Conservation (phyloP, 1,139 yeast genomes). For the Zygotorulaspora mrakii region DNA sequence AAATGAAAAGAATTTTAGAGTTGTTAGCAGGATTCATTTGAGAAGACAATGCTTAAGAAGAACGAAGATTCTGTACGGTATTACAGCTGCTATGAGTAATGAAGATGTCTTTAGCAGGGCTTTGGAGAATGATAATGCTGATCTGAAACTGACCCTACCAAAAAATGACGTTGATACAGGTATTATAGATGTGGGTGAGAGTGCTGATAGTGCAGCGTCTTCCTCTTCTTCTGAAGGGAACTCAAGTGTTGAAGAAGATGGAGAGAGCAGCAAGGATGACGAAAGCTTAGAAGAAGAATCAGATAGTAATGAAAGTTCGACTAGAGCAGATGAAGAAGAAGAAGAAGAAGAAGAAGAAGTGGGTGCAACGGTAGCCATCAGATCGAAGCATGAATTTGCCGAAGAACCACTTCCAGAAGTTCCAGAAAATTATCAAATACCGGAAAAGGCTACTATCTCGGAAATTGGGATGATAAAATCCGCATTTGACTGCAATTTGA, state of each 20-base stretch:
- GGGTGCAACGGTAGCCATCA: slow-evolving; percentile 56
- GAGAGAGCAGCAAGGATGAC: neutral
- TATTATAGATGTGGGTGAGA: slow-evolving; percentile 17
- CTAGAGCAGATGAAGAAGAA: slow-evolving; percentile 19
- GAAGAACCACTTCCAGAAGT: slow-evolving; percentile 67
- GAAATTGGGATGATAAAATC: slow-evolving; percentile 68
- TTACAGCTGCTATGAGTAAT: slow-evolving; percentile 19
- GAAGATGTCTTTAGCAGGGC: slow-evolving; percentile 30
- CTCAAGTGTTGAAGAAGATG: neutral
- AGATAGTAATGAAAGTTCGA: slow-evolving; percentile 12
- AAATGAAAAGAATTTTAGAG: neutral
- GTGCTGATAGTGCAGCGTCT: slow-evolving; percentile 13
- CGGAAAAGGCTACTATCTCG: slow-evolving; percentile 61
- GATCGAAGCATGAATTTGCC: slow-evolving; percentile 69
- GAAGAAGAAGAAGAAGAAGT: slow-evolving; percentile 34
- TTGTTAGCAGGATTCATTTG: neutral
- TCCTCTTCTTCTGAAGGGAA: slow-evolving; percentile 11
- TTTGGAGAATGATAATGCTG: slow-evolving; percentile 21
- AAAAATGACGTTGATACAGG: slow-evolving; percentile 23
- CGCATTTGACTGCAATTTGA: slow-evolving; percentile 66
- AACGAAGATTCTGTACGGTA: too few relatives aligned
- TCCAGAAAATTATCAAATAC: slow-evolving; percentile 63
- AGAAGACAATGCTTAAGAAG: too few relatives aligned
- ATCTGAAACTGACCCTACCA: slow-evolving; percentile 12
- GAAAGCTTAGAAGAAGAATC: too few relatives aligned